Percentiles rank a stretch among this genome's conserved stretches.
phyloP scores from a whole-genome alignment of 768 basidiomycete genomes.

The Leccinum imitatum region DNA sequence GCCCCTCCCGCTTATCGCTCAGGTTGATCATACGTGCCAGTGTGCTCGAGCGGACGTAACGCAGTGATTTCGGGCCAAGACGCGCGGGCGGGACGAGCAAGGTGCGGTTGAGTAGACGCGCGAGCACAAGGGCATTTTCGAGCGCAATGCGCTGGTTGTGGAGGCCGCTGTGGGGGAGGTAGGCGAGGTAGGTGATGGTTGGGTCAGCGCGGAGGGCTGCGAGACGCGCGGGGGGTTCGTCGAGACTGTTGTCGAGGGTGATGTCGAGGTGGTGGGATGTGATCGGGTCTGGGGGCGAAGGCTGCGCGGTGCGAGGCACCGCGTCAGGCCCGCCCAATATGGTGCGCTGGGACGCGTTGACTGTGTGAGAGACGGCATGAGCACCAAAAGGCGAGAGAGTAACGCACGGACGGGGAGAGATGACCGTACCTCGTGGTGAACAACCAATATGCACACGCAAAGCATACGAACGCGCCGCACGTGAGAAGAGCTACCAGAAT shows the following conservation, averaged over 20 bases:
- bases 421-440: slow-evolving; percentile 59
- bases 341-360: slow-evolving; percentile 20
- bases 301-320: background rate
- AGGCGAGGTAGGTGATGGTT: slow-evolving; percentile 57
- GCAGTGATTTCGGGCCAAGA: slow-evolving; percentile 59
- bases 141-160: slow-evolving; percentile 87
- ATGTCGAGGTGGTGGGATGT: slow-evolving; percentile 7
- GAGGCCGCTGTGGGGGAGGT: slow-evolving; percentile 81
- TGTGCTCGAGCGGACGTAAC: slow-evolving; percentile 55
- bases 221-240: slow-evolving; percentile 18
- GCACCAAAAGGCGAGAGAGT: slow-evolving; percentile 18
- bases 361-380: slow-evolving; percentile 14
- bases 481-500: slow-evolving; percentile 47
- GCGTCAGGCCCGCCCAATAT: slow-evolving; percentile 2
- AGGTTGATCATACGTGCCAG: slow-evolving; percentile 45
- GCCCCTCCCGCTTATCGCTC: slow-evolving; percentile 47
- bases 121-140: slow-evolving; percentile 79
- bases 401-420: slow-evolving; percentile 18
- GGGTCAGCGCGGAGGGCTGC: slow-evolving; percentile 15
- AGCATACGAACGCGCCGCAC: slow-evolving; percentile 50
- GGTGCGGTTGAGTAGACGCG: slow-evolving; percentile 69
- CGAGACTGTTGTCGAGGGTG: slow-evolving; percentile 32
- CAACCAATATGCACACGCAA: slow-evolving; percentile 62
- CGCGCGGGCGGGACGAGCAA: slow-evolving; percentile 76
- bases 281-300: background rate